These are phyloP conservation scores for Larix kaempferi DNA, from an alignment of 75 land plant genomes.

Conservation along the genomic window DNA sequence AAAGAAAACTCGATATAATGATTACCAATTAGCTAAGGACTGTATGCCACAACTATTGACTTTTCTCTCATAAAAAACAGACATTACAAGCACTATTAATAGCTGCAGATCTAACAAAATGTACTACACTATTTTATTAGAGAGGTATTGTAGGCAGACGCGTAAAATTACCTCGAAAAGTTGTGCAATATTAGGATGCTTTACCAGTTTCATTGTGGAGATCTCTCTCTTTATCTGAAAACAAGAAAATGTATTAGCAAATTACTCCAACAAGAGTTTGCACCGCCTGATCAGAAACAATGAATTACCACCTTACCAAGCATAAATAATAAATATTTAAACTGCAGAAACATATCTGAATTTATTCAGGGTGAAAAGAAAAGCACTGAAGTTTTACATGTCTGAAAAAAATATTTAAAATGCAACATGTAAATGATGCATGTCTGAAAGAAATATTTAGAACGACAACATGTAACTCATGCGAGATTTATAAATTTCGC, in stretches of 20 bases:
- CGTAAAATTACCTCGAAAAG: conserved; percentile 18
- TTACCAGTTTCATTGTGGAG: conserved; percentile 24
- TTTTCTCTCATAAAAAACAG: not conserved
- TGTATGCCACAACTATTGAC: not conserved
- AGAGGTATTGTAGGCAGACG: not conserved
- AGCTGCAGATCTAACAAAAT: not conserved
- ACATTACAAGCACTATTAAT: not conserved
- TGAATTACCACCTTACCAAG: not conserved
- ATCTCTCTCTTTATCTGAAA: conserved; percentile 23
- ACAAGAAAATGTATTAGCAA: conserved; percentile 4
- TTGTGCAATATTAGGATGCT: conserved; percentile 27
- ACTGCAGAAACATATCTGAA: not conserved
- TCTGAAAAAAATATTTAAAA: not conserved
- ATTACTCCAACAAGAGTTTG: not conserved
- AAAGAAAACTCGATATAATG: not conserved
- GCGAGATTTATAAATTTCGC: not conserved
- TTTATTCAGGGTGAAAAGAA: not conserved
- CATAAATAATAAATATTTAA: not conserved
- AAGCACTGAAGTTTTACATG: not conserved
- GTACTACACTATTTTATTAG: not conserved
- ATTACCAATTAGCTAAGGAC: not conserved
- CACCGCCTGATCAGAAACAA: not conserved
- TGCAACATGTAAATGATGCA: not conserved
- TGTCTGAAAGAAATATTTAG: too few species aligned
- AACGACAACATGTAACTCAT: too few species aligned